Base-by-base conservation (phyloP, 2,329 filamentous ascomycete genomes). In the Colletotrichum sp. region DNA sequence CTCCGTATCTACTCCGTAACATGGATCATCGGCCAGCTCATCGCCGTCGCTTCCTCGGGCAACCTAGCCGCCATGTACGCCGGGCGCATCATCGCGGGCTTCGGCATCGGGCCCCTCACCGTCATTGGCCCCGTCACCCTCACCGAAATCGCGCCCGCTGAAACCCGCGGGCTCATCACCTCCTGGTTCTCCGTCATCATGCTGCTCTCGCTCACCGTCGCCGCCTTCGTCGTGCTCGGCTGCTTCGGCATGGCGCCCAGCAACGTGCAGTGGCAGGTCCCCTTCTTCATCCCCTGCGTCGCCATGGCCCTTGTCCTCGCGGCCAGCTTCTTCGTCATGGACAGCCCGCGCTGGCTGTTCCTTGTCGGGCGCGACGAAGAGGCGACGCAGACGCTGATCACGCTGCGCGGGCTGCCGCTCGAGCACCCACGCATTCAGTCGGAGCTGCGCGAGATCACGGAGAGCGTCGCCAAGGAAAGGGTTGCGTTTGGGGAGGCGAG, bases 1-100 rank as follows among this genome's bases (percentile, higher is more conserved):
- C 80, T 80, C 8, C 82, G 85, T 2, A 76, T 87, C 7, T 87
- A 88, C 77, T 80, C 81, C 34, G 15, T 74, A 28, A 78, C 85
- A 62, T 85, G 80, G 78, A 81, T 83, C 72, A 77, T 82, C 59
- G 84, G 84, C 21, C 81, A 84, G 44, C 77, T 85, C 28, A 81
- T 84, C 26, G 80, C 82, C 3, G 82, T 80, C 7, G 80, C 81
- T 49, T 76, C 80, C 1, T 68, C 78, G 8, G 75, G 77, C 13
- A 52, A 24, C 44, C 77, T 82, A 34, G 68, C 81, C 52, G 78
- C 26, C 3, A 78, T 87, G 3, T 86, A 85, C 68, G 81, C 80
- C 3, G 80, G 82, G 12, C 82, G 85, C n/a, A 82, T 87, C 36
- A 79, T 87, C 3, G 80, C 80, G 2, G 85, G 84, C 5, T 77